Base-by-base conservation (phyloP, 768 basidiomycete species). In the Macrocybe gigantea region DNA sequence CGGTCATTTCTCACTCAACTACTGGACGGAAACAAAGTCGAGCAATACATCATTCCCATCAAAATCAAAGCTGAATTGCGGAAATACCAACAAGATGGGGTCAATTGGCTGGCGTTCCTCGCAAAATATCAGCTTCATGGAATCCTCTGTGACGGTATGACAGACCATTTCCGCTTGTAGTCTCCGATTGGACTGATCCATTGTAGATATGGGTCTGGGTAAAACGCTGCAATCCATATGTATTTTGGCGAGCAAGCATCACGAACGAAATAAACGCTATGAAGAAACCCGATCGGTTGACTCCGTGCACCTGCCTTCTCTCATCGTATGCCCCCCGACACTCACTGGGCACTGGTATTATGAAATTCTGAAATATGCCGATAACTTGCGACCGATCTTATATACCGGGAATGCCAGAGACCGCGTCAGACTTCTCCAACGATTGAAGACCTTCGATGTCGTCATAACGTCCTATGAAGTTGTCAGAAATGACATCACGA, bases 271-370 rank as follows among this genome's bases (percentile, higher is more conserved):
- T 12, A 74, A 86, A 61, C 81, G 73, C 55, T 71, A 82, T 64
- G 72, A 80, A 53, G 72, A 78, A 49, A 85, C 83, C 8, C 64
- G 78, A 35, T 83, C 85, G 0, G 77, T 86, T 0, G 91, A 93
- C 59, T 70, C 85, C 13, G 77, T 88, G 14, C 93, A 91, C 64
- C 73, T 98, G 31, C 93, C 96, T 0, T 96, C 95, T 3, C 76
- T 99, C 29, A 94, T 99, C 54, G 70, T 98, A 47, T 99, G 96
- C 58, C 96, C 96, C 0, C 95, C 96, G 3, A 99, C 96, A 1
- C 79, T 99, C 44, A 96, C 93, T 2, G 95, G 96, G 7, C 96
- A 99, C 63, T 99, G 96, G 96, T 93, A 92, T 64, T 95, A 98
- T 65, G 96, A 99, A 69, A 87, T 98, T 50, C 73, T 85, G 41